phyloP scores from a whole-genome alignment of 257 asterid genomes.

The Nicotiana knightiana region DNA sequence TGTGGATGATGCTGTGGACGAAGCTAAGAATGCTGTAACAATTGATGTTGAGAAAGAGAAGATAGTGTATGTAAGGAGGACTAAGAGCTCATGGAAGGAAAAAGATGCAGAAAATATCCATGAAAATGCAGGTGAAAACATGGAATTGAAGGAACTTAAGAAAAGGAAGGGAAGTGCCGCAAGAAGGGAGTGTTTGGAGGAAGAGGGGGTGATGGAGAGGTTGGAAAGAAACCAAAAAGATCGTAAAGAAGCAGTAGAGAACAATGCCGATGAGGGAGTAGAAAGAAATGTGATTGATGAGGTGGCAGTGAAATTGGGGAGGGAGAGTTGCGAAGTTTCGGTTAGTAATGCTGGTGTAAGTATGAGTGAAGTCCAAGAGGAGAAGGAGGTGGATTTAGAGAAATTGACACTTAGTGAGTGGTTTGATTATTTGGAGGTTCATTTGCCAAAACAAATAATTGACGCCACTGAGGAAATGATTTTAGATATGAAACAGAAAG shows the following conservation, averaged over 20 bases:
- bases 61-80: constrained; percentile 30
- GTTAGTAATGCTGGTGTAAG: constrained; percentile 31
- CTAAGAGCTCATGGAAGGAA: constrained; percentile 29
- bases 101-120: constrained; percentile 1
- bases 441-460: constrained; percentile 53
- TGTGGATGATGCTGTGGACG: background rate
- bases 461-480: constrained; percentile 56
- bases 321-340: constrained; percentile 15
- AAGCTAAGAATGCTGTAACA: constrained; percentile 13
- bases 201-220: constrained; percentile 24
- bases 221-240: constrained; percentile 16
- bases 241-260: constrained; percentile 16
- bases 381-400: constrained; percentile 34
- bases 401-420: constrained; percentile 65
- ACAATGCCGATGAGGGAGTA: constrained; percentile 2
- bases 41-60: constrained; percentile 24
- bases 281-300: constrained; percentile 2
- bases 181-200: background rate
- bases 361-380: constrained; percentile 1
- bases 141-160: background rate
- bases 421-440: constrained; percentile 50
- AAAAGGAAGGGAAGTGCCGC: background rate
- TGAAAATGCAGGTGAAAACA: background rate
- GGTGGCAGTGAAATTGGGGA: constrained; percentile 6
- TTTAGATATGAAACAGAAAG: constrained; percentile 49